phyloP scores from a whole-genome alignment of 352 stramenopile species.

The Globisporangium abappressorium region DNA sequence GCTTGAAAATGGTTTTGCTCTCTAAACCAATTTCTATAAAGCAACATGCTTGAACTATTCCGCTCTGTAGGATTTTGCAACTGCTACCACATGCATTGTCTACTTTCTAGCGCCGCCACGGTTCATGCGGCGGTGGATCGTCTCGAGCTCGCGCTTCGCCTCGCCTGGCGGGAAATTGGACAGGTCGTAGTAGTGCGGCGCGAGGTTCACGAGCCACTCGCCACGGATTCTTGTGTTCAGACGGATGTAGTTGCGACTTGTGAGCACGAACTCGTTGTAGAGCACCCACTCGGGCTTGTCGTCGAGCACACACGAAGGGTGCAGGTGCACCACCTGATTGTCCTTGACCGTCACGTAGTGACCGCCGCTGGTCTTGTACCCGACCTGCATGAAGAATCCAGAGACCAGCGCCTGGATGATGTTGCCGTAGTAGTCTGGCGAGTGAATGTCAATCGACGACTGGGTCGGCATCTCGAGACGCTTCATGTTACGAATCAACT shows the following conservation, averaged over 20 bases:
- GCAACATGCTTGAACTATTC: not conserved
- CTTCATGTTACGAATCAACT: constrained; percentile 98
- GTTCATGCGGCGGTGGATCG: constrained; percentile 70
- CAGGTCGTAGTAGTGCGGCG: constrained; percentile 98
- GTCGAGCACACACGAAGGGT: constrained; percentile 96
- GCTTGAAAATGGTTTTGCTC: not conserved
- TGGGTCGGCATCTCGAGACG: constrained; percentile 78
- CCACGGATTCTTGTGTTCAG: constrained; percentile 94
- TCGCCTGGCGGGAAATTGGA: constrained; percentile 97
- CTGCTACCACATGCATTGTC: not conserved
- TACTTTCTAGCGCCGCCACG: constrained; percentile 17
- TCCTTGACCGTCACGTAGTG: constrained; percentile 99
- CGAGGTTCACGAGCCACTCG: constrained; percentile 92
- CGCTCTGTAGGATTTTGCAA: not conserved
- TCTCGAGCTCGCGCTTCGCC: constrained; percentile 93
- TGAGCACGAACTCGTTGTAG: constrained; percentile 99
- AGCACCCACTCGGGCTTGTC: constrained; percentile 98
- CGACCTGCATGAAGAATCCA: constrained; percentile 98
- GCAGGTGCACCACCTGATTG: constrained; percentile 97
- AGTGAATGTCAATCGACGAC: constrained; percentile 76
- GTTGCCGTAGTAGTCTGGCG: constrained; percentile 89
- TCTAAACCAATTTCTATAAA: constrained; percentile 6
- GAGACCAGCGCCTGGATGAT: constrained; percentile 92
- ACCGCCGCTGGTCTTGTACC: constrained; percentile 82
- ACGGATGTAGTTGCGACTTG: constrained; percentile 98